A percentile compares a stretch with the other conserved stretches of the same genome.
Conservation (phyloP, 495 filamentous ascomycete genomes). For the Thermochaetoides thermophila region DNA sequence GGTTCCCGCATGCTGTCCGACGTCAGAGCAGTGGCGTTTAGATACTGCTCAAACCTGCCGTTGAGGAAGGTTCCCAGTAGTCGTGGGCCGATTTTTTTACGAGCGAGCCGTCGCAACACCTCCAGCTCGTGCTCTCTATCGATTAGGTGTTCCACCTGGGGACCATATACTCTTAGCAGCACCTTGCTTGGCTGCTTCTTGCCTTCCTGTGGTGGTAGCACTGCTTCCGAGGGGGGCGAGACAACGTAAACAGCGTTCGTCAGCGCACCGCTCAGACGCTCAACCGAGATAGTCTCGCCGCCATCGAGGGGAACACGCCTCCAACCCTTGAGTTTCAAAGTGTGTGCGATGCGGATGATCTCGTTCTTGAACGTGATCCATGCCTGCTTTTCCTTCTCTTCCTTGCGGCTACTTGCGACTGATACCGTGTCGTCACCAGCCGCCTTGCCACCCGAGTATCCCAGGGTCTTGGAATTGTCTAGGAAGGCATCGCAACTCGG, state of each 20-base stretch:
- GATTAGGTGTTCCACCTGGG: conserved; percentile 90
- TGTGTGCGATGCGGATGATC: conserved; percentile 79
- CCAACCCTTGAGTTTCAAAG: conserved; percentile 80
- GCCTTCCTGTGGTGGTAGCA: conserved; percentile 17
- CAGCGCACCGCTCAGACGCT: conserved; percentile 79
- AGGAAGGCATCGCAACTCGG: conserved; percentile 65
- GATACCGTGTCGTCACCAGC: conserved; percentile 34
- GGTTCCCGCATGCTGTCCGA: conserved; percentile 62
- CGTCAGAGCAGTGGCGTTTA: conserved; percentile 67
- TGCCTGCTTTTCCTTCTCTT: conserved; percentile 51
- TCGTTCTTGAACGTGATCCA: conserved; percentile 80
- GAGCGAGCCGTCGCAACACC: conserved; percentile 71
- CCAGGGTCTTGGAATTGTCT: conserved; percentile 77
- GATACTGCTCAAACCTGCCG: conserved; percentile 91
- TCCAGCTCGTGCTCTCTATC: conserved; percentile 81
- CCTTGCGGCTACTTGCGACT: conserved; percentile 24
- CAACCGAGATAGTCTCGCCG: conserved; percentile 57
- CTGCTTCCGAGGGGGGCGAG: conserved; percentile 52
- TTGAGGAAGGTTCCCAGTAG: conserved; percentile 90
- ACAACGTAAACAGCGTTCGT: conserved; percentile 97
- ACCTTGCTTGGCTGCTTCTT: conserved; percentile 47
- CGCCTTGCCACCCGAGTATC: conserved; percentile 49
- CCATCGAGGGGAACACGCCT: conserved; percentile 54
- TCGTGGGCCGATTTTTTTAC: conserved; percentile 84
- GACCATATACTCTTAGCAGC: conserved; percentile 83